phyloP scores from a whole-genome alignment of 192 early-diverging fungal species.

The Blastocladiella britannica region DNA sequence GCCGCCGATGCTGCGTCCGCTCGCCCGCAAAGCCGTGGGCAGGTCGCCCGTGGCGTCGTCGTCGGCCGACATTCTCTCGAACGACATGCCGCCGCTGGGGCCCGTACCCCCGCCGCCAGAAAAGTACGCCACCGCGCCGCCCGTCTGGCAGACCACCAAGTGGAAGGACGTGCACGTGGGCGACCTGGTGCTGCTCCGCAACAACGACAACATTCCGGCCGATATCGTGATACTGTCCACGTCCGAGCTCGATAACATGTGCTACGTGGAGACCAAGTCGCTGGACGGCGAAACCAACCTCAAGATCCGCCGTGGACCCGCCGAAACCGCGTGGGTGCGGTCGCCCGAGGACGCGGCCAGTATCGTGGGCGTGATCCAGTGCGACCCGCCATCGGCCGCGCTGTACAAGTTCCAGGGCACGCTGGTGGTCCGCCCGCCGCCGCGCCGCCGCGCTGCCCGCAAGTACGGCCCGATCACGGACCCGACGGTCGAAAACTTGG shows the following conservation, averaged over 20 bases:
- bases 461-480: background rate
- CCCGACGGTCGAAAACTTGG: background rate
- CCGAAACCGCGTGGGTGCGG: slow-evolving; percentile 35
- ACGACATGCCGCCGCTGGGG: too few relatives aligned
- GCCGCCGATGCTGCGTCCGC: background rate
- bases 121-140: slow-evolving; percentile 2
- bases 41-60: background rate
- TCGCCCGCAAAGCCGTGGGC: too few relatives aligned
- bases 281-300: slow-evolving; percentile 97
- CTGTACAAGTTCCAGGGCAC: slow-evolving; percentile 74
- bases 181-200: slow-evolving; percentile 62
- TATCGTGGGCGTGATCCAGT: slow-evolving; percentile 46
- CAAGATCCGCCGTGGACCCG: slow-evolving; percentile 56
- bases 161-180: slow-evolving; percentile 80
- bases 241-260: slow-evolving; percentile 63
- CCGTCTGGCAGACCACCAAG: slow-evolving; percentile 36
- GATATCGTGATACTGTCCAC: slow-evolving; percentile 73
- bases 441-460: background rate
- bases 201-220: slow-evolving; percentile 73
- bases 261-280: slow-evolving; percentile 92
- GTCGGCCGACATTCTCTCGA: too few relatives aligned
- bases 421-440: slow-evolving; percentile 10
- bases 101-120: too few relatives aligned
- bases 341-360: slow-evolving; percentile 38
- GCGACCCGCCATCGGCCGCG: slow-evolving; percentile 65